These are phyloP conservation scores for Penicillium simplicissimum DNA, from an alignment of 495 filamentous ascomycete genomes.

Conservation along the genomic window DNA sequence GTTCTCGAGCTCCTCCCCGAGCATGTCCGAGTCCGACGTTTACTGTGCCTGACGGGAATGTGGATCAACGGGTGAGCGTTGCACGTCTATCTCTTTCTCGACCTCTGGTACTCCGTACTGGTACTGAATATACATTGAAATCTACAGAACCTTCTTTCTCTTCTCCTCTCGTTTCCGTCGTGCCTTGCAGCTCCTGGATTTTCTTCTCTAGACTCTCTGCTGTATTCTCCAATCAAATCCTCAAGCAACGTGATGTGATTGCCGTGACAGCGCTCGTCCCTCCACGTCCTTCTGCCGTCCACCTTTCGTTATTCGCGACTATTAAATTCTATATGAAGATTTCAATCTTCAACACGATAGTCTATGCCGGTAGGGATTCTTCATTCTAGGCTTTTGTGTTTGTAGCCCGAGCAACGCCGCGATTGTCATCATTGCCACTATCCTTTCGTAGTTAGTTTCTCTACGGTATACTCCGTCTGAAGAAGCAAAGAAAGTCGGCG, in stretches of 20 bases:
- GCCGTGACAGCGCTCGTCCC: not conserved
- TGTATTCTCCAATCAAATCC: not conserved
- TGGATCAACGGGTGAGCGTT: slow-evolving; percentile 20
- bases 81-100: not conserved
- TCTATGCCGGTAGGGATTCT: not conserved
- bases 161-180: slow-evolving; percentile 4
- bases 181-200: slow-evolving; percentile 11
- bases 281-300: not conserved
- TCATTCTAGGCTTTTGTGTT: not conserved
- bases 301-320: not conserved
- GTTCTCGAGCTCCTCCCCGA: slow-evolving; percentile 15
- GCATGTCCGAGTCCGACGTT: slow-evolving; percentile 23
- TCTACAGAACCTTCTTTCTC: not conserved
- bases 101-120: too few relatives aligned
- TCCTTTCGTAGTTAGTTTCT: not conserved
- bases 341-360: not conserved
- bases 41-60: slow-evolving; percentile 17
- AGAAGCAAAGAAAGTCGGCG: not conserved
- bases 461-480: not conserved
- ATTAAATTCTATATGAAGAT: slow-evolving; percentile 4
- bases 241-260: slow-evolving; percentile 4
- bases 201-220: not conserved
- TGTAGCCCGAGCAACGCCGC: slow-evolving; percentile 2
- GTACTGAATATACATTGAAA: not conserved
- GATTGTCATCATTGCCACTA: not conserved